phyloP scores from a whole-genome alignment of 306 rosid species.

The Crataegus laevigata region DNA sequence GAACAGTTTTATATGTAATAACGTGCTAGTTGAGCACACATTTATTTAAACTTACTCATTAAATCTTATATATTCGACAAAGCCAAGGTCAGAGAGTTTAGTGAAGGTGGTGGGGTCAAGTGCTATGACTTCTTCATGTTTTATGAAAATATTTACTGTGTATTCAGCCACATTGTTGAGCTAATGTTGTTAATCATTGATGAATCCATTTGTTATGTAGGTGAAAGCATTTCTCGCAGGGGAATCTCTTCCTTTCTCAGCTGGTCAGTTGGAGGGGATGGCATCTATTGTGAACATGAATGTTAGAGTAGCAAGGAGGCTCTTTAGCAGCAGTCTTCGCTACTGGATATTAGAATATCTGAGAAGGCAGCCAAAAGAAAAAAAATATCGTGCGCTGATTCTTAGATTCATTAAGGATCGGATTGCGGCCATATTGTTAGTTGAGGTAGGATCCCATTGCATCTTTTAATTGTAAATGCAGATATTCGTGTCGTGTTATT shows the following conservation, averaged over 20 bases:
- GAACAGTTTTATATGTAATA: background rate
- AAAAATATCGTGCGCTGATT: slow-evolving; percentile 59
- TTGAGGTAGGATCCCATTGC: slow-evolving; percentile 56
- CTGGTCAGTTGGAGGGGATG: slow-evolving; percentile 80
- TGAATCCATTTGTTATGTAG: slow-evolving; percentile 29
- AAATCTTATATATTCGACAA: background rate
- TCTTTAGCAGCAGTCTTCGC: slow-evolving; percentile 60
- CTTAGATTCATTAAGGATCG: slow-evolving; percentile 85
- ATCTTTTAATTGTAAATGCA: background rate
- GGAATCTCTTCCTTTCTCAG: slow-evolving; percentile 60
- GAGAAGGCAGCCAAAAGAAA: slow-evolving; percentile 73
- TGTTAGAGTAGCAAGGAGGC: slow-evolving; percentile 60
- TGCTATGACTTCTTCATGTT: background rate
- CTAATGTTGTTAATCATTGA: background rate
- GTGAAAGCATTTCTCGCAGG: slow-evolving; percentile 79
- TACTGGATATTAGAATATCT: slow-evolving; percentile 89
- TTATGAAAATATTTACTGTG: too few relatives aligned
- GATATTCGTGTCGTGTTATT: background rate
- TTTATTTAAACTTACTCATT: background rate
- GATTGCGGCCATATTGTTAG: slow-evolving; percentile 63
- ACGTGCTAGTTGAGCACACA: background rate
- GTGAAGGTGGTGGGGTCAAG: background rate
- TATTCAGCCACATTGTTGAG: background rate
- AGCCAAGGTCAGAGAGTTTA: background rate
- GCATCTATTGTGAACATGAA: slow-evolving; percentile 57